Percentiles rank a stretch among this genome's conserved stretches.
phyloP scores from a whole-genome alignment of 1,284 basidiomycete genomes.

The Marasmius tenuissimus region DNA sequence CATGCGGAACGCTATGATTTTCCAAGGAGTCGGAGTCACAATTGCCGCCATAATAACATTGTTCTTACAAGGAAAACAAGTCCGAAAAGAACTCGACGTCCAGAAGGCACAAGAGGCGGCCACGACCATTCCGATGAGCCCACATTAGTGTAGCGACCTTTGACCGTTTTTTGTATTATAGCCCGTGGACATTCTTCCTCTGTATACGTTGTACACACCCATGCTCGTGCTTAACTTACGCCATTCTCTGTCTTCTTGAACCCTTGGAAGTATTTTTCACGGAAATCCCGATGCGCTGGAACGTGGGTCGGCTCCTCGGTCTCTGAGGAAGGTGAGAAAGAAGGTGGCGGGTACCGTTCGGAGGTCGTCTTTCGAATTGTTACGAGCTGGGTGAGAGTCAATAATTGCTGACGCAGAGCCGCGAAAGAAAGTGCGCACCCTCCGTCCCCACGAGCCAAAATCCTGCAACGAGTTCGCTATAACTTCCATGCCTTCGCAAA shows the following conservation, averaged over 20 bases:
- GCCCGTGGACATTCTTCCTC: too few species aligned
- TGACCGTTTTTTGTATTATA: background rate
- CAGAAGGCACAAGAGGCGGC: conserved; percentile 25
- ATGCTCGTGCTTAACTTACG: background rate
- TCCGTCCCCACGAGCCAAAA: conserved; percentile 93
- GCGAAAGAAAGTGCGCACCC: conserved; percentile 53
- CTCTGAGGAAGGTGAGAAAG: conserved; percentile 36
- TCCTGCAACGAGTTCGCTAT: conserved; percentile 91
- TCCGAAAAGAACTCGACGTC: conserved; percentile 59
- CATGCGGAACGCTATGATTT: conserved; percentile 64
- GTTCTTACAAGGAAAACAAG: conserved; percentile 56
- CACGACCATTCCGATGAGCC: too few species aligned
- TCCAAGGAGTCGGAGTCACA: conserved; percentile 54
- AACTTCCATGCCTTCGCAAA: conserved; percentile 86
- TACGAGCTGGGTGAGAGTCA: conserved; percentile 60
- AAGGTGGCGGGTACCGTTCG: conserved; percentile 48
- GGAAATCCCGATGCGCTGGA: conserved; percentile 78
- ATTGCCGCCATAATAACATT: conserved; percentile 39
- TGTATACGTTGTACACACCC: background rate
- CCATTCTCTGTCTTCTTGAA: conserved; percentile 46
- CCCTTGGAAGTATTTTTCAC: conserved; percentile 80
- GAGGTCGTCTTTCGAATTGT: conserved; percentile 79
- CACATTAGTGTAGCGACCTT: background rate
- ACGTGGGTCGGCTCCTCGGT: conserved; percentile 33
- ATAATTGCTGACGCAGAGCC: background rate